Percentiles rank a stretch among this genome's conserved stretches.
Evolutionary conservation across 108 stramenopile genomes (phyloP).

Genomic region (Skeletonema costatum): DNA sequence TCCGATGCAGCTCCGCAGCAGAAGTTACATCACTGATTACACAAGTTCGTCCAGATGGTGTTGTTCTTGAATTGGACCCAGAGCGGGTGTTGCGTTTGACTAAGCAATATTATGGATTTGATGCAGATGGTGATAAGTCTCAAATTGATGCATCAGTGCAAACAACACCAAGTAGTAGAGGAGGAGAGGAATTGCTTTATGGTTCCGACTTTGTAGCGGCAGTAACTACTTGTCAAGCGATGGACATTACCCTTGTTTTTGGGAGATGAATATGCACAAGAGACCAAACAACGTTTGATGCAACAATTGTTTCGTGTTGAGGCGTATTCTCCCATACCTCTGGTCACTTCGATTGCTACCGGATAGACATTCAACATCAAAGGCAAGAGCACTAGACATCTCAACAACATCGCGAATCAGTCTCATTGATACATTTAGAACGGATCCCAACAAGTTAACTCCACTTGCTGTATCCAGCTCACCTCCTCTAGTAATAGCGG

Average conservation of each 20-base stretch:
- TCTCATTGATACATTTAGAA: slow-evolving; percentile 39
- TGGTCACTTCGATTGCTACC: slow-evolving; percentile 33
- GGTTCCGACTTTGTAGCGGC: slow-evolving; percentile 62
- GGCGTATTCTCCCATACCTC: slow-evolving; percentile 46
- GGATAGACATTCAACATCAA: not conserved
- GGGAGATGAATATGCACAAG: slow-evolving; percentile 58
- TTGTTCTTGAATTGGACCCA: slow-evolving; percentile 60
- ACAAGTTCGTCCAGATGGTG: slow-evolving; percentile 52
- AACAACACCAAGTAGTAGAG: not conserved
- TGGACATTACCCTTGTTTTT: slow-evolving; percentile 60
- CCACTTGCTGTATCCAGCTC: slow-evolving; percentile 46
- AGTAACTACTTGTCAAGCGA: slow-evolving; percentile 41
- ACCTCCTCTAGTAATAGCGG: slow-evolving; percentile 32
- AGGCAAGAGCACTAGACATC: not conserved
- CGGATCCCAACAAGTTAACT: slow-evolving; percentile 50
- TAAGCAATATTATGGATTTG: slow-evolving; percentile 44
- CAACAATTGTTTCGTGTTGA: slow-evolving; percentile 20
- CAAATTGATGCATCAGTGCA: slow-evolving; percentile 3
- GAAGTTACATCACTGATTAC: slow-evolving; percentile 53
- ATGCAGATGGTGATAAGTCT: not conserved
- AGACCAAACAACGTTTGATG: slow-evolving; percentile 42
- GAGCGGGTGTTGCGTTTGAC: slow-evolving; percentile 56
- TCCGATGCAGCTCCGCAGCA: slow-evolving; percentile 50
- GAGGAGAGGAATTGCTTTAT: slow-evolving; percentile 25
- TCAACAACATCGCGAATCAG: slow-evolving; percentile 19